Percentiles rank a stretch among this genome's conserved stretches.
Conservation (phyloP, 257 asterid genomes). For the Salvia miltiorrhiza region DNA sequence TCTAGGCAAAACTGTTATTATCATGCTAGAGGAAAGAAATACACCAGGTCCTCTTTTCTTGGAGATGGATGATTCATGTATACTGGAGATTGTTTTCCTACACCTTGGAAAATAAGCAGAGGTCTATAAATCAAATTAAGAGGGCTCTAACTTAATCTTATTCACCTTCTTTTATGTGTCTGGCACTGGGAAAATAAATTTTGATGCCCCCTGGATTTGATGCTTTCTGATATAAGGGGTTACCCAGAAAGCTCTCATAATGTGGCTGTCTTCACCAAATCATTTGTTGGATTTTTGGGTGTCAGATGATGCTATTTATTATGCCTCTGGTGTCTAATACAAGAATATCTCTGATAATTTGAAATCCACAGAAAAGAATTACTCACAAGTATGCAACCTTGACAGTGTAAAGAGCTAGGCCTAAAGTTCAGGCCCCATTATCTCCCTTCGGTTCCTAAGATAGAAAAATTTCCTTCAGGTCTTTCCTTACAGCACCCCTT, state of each 20-base stretch:
- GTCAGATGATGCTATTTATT: neutral
- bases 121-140: neutral
- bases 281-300: neutral
- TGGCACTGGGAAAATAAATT: neutral
- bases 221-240: neutral
- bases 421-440: neutral
- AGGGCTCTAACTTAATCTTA: neutral
- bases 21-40: neutral
- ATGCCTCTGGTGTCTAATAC: neutral
- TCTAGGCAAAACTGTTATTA: neutral
- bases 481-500: neutral
- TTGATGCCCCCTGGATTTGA: neutral
- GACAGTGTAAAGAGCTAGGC: neutral
- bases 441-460: neutral
- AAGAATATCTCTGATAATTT: neutral
- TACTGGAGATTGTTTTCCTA: neutral
- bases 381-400: neutral
- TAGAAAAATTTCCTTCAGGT: neutral
- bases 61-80: neutral
- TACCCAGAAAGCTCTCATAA: neutral
- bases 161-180: neutral
- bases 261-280: neutral
- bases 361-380: neutral
- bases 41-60: neutral
- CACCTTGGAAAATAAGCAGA: neutral